Conservation (phyloP, 2,329 filamentous ascomycete species). For the Claviceps maximensis region DNA sequence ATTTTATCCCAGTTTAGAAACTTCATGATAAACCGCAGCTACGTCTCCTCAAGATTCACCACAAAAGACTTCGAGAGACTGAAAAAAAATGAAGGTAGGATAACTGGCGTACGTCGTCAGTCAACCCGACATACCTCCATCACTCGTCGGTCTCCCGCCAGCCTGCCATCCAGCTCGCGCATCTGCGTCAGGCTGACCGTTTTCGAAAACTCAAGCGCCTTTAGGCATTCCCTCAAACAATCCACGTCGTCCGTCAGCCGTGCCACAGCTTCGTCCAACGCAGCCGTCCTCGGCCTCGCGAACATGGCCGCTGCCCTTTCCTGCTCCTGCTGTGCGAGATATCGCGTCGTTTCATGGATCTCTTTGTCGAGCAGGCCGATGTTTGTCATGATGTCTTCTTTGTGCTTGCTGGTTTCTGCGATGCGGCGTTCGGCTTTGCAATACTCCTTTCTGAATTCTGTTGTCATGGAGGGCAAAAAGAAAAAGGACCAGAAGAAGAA, state of each 20-base stretch:
- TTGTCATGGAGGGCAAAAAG: background rate
- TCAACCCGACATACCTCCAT: background rate
- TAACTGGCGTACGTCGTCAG: background rate
- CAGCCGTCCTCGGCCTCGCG: conserved; percentile 1
- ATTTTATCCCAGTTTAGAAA: too few relatives aligned
- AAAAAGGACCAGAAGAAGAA: too few relatives aligned
- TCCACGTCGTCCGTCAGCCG: conserved; percentile 2
- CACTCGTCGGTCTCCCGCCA: background rate
- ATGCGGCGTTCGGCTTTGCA: background rate
- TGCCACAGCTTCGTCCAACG: background rate
- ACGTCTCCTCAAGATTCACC: too few relatives aligned
- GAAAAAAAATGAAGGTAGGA: background rate
- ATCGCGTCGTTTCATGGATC: conserved; percentile 2
- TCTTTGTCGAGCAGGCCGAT: conserved; percentile 3
- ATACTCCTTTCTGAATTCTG: background rate
- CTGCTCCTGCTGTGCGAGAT: conserved; percentile 1
- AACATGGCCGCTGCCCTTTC: background rate
- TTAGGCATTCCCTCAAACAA: background rate
- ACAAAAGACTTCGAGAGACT: background rate
- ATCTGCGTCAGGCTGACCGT: background rate
- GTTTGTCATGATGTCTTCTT: conserved; percentile 1
- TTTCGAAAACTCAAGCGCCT: background rate
- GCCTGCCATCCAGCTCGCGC: background rate
- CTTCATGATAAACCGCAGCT: too few relatives aligned
- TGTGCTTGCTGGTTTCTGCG: background rate